Base-by-base conservation (phyloP, 2,329 filamentous ascomycete species). In the Scedosporium aurantiacum region DNA sequence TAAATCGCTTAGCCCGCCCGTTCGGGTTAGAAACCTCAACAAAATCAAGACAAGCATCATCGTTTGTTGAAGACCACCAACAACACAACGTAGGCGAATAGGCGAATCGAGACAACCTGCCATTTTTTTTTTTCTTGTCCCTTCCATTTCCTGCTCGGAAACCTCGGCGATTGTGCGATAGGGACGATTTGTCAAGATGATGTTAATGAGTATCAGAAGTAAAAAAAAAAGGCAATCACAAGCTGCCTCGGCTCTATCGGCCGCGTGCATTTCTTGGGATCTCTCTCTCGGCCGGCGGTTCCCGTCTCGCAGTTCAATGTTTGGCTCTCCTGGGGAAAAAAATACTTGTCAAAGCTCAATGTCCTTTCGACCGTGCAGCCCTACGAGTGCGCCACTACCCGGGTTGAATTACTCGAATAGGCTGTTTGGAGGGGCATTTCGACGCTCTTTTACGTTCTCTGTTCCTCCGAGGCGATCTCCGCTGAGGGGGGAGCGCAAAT, bases 1-100 rank as follows among this genome's bases (percentile, higher is more conserved):
- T 37, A n/a, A 8, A 28, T 32, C 23, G 54, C 54, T 57, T 28
- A 37, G 28, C 14, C 25, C 25, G 16, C 28, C 54, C 54, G 6
- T 57, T 40, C 27, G 27, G 54, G 28, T 40, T 32, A 57, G 25
- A 40, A 57, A 28, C 54, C 54, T 57, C 54, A 57, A 57, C 54
- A 57, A 57, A 57, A 57, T 40, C 54, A n/a, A 57, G 54, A 57
- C 54, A 27, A 57, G 54, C 16, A 27, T 55, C 25, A 5, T 55
- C 14, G 16, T n/a, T 57, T 57, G 54, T 57, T 57, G 54, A 57
- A 57, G 28, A 47, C 43, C 43, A 10, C 21, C 43, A 47, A 47
- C 43, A 23, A 47, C 16, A 43, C 40, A 47, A n/a, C 43, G 43
- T 14, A n/a, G 23, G 18, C 50, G 23, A 23, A 54, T 12, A 54